These are phyloP conservation scores for Parasarocladium wereldwijsianum DNA, from an alignment of 2,329 filamentous ascomycete species.

Conservation along the genomic window DNA sequence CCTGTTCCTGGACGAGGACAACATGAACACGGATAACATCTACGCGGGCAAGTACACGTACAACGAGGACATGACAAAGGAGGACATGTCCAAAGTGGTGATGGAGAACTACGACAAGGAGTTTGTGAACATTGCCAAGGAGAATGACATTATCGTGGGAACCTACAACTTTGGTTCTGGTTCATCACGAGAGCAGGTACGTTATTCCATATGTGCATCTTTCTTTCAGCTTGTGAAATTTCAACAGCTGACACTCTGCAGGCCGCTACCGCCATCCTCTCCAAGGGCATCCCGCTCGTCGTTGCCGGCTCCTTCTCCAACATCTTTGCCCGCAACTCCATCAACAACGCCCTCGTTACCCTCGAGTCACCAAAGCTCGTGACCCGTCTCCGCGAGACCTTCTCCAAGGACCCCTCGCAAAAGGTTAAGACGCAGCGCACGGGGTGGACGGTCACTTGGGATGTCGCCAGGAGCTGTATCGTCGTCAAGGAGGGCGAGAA, in stretches of 20 bases:
- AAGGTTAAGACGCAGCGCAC: conserved; percentile 56
- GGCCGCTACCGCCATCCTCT: conserved; percentile 74
- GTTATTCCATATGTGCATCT: neutral
- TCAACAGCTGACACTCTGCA: conserved; percentile 25
- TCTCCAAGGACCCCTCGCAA: conserved; percentile 18
- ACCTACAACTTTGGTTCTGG: conserved; percentile 88
- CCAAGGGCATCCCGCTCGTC: conserved; percentile 66
- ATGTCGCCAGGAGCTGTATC: conserved; percentile 58
- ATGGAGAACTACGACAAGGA: conserved; percentile 85
- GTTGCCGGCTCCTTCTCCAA: conserved; percentile 71
- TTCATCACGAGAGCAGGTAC: conserved; percentile 47
- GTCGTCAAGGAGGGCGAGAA: conserved; percentile 53
- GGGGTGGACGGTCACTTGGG: conserved; percentile 74
- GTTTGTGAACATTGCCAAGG: conserved; percentile 48
- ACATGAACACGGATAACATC: conserved; percentile 49
- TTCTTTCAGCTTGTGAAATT: neutral
- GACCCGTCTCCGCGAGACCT: conserved; percentile 48
- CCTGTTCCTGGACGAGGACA: conserved; percentile 66
- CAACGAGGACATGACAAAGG: conserved; percentile 62
- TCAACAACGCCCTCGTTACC: conserved; percentile 66
- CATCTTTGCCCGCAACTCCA: conserved; percentile 66
- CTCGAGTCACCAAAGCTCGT: conserved; percentile 57
- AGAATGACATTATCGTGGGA: conserved; percentile 67
- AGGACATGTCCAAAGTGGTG: conserved; percentile 76
- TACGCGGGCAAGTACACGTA: conserved; percentile 63